A percentile compares a stretch with the other conserved stretches of the same genome.
Conservation (phyloP, 2,329 filamentous ascomycete species). For the Penicillium sumatraense region DNA sequence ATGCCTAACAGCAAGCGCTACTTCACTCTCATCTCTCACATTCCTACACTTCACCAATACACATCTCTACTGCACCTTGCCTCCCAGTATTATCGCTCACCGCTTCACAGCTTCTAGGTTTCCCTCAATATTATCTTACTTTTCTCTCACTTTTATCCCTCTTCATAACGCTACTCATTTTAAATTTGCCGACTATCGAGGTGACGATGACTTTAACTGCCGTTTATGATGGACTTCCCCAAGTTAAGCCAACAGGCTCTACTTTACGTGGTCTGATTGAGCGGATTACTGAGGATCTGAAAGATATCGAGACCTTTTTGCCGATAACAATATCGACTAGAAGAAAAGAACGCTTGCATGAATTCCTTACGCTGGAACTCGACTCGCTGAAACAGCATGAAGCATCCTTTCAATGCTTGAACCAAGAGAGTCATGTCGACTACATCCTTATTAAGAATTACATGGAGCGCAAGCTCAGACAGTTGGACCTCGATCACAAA, state of each 20-base stretch:
- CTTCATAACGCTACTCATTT: background rate
- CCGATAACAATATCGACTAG: conserved; percentile 52
- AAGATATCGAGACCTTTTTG: conserved; percentile 56
- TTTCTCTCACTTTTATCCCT: background rate
- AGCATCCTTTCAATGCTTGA: conserved; percentile 37
- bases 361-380: conserved; percentile 52
- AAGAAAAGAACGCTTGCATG: conserved; percentile 45
- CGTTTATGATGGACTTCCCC: background rate
- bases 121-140: background rate
- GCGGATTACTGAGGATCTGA: conserved; percentile 51
- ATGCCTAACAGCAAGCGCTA: too few species aligned
- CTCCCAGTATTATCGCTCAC: background rate
- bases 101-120: background rate
- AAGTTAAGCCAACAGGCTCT: background rate
- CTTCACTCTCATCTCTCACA: too few species aligned
- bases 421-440: conserved; percentile 40
- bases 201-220: background rate
- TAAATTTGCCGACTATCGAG: background rate
- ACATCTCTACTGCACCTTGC: too few species aligned
- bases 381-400: conserved; percentile 33
- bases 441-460: conserved; percentile 53
- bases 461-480: conserved; percentile 35
- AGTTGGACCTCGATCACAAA: conserved; percentile 46
- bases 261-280: conserved; percentile 49
- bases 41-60: too few species aligned